Base-by-base conservation (phyloP, 495 filamentous ascomycete species). In the Glarea lozoyensis region DNA sequence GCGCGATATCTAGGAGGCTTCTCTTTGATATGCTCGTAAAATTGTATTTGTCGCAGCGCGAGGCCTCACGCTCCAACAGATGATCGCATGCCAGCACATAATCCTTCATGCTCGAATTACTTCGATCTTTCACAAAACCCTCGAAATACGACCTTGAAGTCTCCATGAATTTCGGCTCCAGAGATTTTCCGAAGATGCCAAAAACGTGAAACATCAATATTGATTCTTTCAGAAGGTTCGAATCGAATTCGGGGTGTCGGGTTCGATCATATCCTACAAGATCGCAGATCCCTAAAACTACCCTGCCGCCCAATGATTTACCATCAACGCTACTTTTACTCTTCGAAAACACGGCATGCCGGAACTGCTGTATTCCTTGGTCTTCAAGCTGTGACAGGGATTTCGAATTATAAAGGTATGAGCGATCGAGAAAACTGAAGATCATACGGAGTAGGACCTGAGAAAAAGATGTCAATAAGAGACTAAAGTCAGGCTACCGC, bases 401-500 rank as follows among this genome's bases (percentile, higher is more conserved):
- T 49, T 69, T 78, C 27, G 73, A 75, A 23, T 79, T 77, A 1
- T 95, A 66, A 16, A 98, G 73, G 57, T 85, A 95, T 3, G 87
- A 85, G 45, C 92, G 78, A 55, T 98, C 90, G 42, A 98, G 69
- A 49, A 88, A 96, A 55, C 84, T 89, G 66, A 94, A 97, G 22
- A 95, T 81, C 46, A 79, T 87, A 42, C 86, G 74, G 39, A 98
- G 70, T 15, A 75, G 80, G 29, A 75, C 72, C 85, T 87, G 55
- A 37, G 23, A 10, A n/a, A 6, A 43, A 34, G 37, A 46, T 39
- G 47, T 35, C 25, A 24, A 4, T 34, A 31, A 23, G 15, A 20
- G 21, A 10, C 24, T 22, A 45, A 43, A 27, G 5, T 21, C 25
- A 16, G 36, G 3, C 7, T 16, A 16, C 9, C 9, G 15, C n/a